Base-by-base conservation (phyloP, 2,329 filamentous ascomycete species). In the Colletotrichum caudatum region DNA sequence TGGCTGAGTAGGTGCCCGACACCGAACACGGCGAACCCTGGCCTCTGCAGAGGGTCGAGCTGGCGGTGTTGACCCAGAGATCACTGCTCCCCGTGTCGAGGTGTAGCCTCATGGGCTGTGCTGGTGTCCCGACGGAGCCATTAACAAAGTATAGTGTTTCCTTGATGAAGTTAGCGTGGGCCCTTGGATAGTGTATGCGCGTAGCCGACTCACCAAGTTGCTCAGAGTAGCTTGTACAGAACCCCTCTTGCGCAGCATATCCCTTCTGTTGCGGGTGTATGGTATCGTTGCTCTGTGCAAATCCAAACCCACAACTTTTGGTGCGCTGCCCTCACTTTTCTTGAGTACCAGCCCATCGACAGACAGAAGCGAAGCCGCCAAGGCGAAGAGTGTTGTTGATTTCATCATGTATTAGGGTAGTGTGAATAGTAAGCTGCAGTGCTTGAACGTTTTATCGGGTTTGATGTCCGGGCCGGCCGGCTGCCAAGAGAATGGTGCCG, bases 51-150 rank as follows among this genome's bases (percentile, higher is more conserved):
- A 93, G 80, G 0, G 76, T 69, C 0, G 93, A 95, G 60, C 80
- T 80, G 3, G 85, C 82, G 2, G 90, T 87, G 77, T 97, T 96
- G 9, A 92, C 87, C 90, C 90, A 92, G 29, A 92, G 81, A 77
- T 93, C 91, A 75, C 89, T 91, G 80, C 90, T 92, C 61, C 91
- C 91, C 7, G 91, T 93, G 79, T 93, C 91, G 64, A 93, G 78
- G 75, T 91, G 89, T 72, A 92, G 82, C 23, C 85, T 84, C 54
- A 92, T 75, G 1, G 79, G 74, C 77, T 91, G 89, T 11, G 86
- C 77, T 16, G 91, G 91, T 2, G 90, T 92, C 61, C 91, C 91
- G 59, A 92, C 74, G 7, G 88, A 86, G 59, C 84, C 86, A 78
- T 92, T 92, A 75, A 90, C 84, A 75, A 88, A 90, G 78, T 92